A percentile compares a stretch with the other conserved stretches of the same genome.
These are phyloP conservation scores for Calocybe gangraenosa DNA, from an alignment of 768 basidiomycete genomes.

Conservation along the genomic window DNA sequence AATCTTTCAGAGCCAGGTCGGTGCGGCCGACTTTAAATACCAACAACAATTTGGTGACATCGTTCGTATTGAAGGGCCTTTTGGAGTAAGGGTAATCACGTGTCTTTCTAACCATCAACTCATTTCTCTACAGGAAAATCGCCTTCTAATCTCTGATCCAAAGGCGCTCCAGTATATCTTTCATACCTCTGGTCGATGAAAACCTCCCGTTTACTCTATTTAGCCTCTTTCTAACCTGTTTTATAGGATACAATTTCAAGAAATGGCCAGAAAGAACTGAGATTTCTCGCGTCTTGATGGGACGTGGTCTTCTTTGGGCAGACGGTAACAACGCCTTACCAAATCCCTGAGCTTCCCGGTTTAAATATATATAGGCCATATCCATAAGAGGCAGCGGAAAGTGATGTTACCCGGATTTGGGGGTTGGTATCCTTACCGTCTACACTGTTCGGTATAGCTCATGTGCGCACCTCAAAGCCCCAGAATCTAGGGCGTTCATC, in stretches of 20 bases:
- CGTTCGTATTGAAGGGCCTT: slow-evolving; percentile 45
- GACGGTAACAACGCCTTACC: slow-evolving; percentile 33
- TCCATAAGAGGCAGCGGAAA: slow-evolving; percentile 50
- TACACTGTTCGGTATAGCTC: background rate
- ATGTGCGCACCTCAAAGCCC: slow-evolving; percentile 19
- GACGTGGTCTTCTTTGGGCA: slow-evolving; percentile 51
- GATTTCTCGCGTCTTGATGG: slow-evolving; percentile 46
- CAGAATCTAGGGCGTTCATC: slow-evolving; percentile 47
- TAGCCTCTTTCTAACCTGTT: slow-evolving; percentile 3
- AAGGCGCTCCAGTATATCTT: slow-evolving; percentile 57
- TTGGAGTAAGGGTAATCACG: slow-evolving; percentile 33
- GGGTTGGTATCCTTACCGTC: slow-evolving; percentile 21
- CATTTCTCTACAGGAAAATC: slow-evolving; percentile 37
- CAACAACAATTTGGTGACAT: slow-evolving; percentile 45
- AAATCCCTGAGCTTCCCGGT: background rate
- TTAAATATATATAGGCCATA: slow-evolving; percentile 26
- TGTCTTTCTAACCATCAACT: slow-evolving; percentile 1
- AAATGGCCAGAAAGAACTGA: slow-evolving; percentile 49
- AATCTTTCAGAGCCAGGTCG: slow-evolving; percentile 47
- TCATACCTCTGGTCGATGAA: slow-evolving; percentile 40
- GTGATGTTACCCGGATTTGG: slow-evolving; percentile 56
- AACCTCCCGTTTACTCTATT: background rate
- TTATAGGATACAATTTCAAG: slow-evolving; percentile 45
- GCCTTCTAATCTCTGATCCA: slow-evolving; percentile 50
- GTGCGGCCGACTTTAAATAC: slow-evolving; percentile 50